phyloP scores from a whole-genome alignment of 2,329 filamentous ascomycete species.

The Ascochyta viciae-villosae region DNA sequence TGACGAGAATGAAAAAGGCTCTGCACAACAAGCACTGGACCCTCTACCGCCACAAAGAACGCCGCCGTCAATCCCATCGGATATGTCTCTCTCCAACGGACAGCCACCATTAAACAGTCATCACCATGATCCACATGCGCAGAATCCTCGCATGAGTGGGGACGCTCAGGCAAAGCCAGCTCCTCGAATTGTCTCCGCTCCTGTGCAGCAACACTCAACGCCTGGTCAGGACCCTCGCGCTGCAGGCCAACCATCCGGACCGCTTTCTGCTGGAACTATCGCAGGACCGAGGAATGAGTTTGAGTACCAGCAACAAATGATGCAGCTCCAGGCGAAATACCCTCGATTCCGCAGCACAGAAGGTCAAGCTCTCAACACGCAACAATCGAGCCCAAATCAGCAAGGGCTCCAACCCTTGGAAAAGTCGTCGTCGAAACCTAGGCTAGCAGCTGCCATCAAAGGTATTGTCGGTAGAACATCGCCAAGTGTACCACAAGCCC shows the following conservation, averaged over 20 bases:
- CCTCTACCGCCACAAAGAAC: neutral
- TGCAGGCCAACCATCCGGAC: constrained; percentile 16
- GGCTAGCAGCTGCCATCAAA: constrained; percentile 57
- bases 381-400: constrained; percentile 36
- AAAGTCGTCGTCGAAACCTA: constrained; percentile 35
- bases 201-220: constrained; percentile 14
- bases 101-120: neutral
- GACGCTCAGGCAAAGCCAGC: constrained; percentile 12
- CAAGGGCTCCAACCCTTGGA: constrained; percentile 35
- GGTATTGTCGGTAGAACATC: constrained; percentile 35
- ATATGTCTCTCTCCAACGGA: neutral
- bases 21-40: neutral
- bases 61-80: neutral
- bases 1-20: neutral
- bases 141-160: constrained; percentile 21
- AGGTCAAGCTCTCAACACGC: constrained; percentile 47
- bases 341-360: constrained; percentile 53
- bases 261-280: constrained; percentile 17
- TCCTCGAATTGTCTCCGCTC: constrained; percentile 19
- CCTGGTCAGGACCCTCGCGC: constrained; percentile 24
- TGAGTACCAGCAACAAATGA: constrained; percentile 42
- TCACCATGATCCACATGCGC: constrained; percentile 1
- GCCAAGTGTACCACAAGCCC: constrained; percentile 16
- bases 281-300: constrained; percentile 35
- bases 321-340: constrained; percentile 42